Evolutionary conservation across 2,329 filamentous ascomycete genomes (phyloP).

Genomic region (Fusarium robinianum): DNA sequence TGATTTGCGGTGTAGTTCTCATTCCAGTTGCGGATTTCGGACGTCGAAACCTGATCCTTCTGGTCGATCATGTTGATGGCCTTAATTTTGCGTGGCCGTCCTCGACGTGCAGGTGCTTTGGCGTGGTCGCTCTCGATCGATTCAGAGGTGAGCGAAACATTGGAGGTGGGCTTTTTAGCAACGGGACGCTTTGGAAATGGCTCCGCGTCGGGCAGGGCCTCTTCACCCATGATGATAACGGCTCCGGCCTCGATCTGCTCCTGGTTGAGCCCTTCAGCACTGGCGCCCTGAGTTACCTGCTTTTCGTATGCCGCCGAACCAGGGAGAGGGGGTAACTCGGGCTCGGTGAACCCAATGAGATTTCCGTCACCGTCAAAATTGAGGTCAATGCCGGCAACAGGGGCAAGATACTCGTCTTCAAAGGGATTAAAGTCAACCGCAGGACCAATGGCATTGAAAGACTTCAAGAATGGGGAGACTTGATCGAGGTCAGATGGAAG

Average conservation of each 20-base stretch:
- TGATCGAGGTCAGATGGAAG: constrained; percentile 43
- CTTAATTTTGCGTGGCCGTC: constrained; percentile 35
- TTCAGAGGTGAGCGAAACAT: constrained; percentile 26
- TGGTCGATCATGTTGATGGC: constrained; percentile 42
- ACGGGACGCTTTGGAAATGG: constrained; percentile 39
- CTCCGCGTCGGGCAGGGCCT: constrained; percentile 45
- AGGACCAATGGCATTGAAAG: constrained; percentile 20
- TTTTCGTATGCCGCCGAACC: constrained; percentile 17
- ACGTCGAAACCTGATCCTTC: constrained; percentile 42
- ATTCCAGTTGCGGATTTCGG: constrained; percentile 48
- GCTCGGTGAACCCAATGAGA: constrained; percentile 45
- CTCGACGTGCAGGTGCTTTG: constrained; percentile 27
- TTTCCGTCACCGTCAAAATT: constrained; percentile 59
- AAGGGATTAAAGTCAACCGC: constrained; percentile 41
- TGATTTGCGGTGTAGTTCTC: constrained; percentile 60
- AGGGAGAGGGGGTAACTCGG: constrained; percentile 50
- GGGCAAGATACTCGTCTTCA: constrained; percentile 46
- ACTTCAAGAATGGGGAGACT: constrained; percentile 37
- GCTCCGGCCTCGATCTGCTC: constrained; percentile 38
- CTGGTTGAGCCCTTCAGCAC: constrained; percentile 17
- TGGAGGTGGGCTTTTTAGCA: constrained; percentile 17
- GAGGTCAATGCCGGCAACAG: constrained; percentile 49
- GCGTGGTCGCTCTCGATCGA: constrained; percentile 28
- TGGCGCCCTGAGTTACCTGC: constrained; percentile 11
- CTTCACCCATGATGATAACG: constrained; percentile 45